Base-by-base conservation (phyloP, 176 grass and related monocot species). In the Eragrostis curvula region DNA sequence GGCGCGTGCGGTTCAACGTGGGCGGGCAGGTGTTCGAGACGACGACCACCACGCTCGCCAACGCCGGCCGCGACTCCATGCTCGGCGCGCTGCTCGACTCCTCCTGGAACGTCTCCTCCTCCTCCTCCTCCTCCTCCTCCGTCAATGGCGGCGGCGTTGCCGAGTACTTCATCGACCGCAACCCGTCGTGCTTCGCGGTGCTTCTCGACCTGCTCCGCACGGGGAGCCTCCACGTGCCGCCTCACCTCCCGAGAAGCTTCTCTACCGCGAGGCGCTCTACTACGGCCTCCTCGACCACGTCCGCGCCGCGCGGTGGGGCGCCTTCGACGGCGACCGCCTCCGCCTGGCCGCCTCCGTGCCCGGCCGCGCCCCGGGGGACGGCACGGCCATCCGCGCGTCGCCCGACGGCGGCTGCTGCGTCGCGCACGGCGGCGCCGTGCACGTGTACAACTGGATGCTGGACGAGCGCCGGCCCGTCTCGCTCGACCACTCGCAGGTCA, bases 361-460 rank as follows among this genome's bases (percentile, higher is more conserved):
- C 0, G 96, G 92, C 9, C 87, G 82, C 15, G 96, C 96, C 0
- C 92, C 96, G 2, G 96, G 96, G 45, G 96, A 98, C 73, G 96
- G 96, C 25, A 95, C 96, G 12, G 92, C 96, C 60, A 79, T 98
- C 80, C 92, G 96, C 21, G 96, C 90, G 0, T 67, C 90, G 9
- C 96, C 92, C 43, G 96, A 98, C 78, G 96, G 92, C 20, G 96
- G 96, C 0, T 98, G 92, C 79, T 95, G 92, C 87, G 96, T 98
- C 41, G 96, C 96, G 72, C 96, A 98, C 77, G 92, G 96, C 25
- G 88, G 90, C 74, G 86, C 90, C 32, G 92, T 95, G 58, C 96
- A 86, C 87, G 88, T 93, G 7, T 98, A 98, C 85, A 92, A 98
- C 78, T 98, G 92, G 96, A 93, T 95, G 92, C 90, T 98, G 39